Base-by-base conservation (phyloP, 140 eudicot genomes). In the Bidens hawaiensis region DNA sequence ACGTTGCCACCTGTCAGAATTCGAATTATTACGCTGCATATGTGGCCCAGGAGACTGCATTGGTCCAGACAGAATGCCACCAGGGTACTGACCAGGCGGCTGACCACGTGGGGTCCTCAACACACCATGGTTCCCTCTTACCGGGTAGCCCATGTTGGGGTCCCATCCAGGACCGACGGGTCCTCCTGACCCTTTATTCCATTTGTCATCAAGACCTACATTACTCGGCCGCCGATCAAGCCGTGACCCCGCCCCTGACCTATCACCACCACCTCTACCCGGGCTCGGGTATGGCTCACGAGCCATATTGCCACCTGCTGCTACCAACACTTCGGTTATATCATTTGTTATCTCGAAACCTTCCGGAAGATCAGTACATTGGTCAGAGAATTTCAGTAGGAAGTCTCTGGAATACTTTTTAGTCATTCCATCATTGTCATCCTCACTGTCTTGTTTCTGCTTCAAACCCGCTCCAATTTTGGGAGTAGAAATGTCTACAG, bases 1-100 rank as follows among this genome's bases (percentile, higher is more conserved):
- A 1, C 94, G 85, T 54, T 80, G 94, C 99, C 99, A 94, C 73
- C 95, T 67, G 23, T 85, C 99, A 45, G 95, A 76, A 60, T 85
- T 90, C 13, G 86, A 64, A 43, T 60, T 77, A 52, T 81, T 93
- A 14, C 95, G 84, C 48, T 69, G 87, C 76, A 75, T 24, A 19
- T 79, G 95, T 25, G 74, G 81, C 8, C 86, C 81, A 52, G 76
- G 72, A 14, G 94, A 84, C 64, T 75, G 87, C 80, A 88, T 70
- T 17, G 82, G 88, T 28, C 90, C 94, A 62, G 85, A 56, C 4
- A 78, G 68, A 48, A 88, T 79, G 14, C 84, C 86, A 25, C 86
- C 81, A 6, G 81, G 62, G 57, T 74, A 76, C 42, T 63, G 84
- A 65, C 25, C 62, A 19, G 82, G 81, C 13, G 69, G 36, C 24